Evolutionary conservation across 129 eudicot genomes (phyloP).

Genomic region (Centrapalus pauciflorus): DNA sequence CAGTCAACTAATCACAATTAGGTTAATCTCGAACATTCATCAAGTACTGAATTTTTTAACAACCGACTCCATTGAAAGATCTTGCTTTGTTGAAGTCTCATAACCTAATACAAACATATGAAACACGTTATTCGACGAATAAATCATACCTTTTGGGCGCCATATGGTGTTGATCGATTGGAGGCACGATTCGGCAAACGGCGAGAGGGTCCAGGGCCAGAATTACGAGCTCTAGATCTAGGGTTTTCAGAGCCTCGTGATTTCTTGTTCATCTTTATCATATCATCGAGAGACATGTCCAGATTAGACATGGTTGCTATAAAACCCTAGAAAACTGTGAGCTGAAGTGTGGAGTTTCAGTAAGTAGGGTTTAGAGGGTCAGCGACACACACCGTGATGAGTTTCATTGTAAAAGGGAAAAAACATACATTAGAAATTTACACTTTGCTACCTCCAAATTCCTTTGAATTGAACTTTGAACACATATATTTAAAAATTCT

Average conservation of each 20-base stretch:
- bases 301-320: slow-evolving; percentile 34
- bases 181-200: slow-evolving; percentile 35
- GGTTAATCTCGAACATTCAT: not conserved
- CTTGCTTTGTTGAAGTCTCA: not conserved
- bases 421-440: not conserved
- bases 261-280: slow-evolving; percentile 47
- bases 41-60: not conserved
- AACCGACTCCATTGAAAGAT: not conserved
- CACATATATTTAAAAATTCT: not conserved
- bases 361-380: slow-evolving; percentile 17
- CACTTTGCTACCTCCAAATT: not conserved
- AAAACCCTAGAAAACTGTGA: slow-evolving; percentile 21
- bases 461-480: not conserved
- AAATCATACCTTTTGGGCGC: slow-evolving; percentile 11
- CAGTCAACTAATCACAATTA: not conserved
- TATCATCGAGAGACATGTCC: slow-evolving; percentile 50
- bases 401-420: not conserved
- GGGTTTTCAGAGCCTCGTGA: slow-evolving; percentile 28
- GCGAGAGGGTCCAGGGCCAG: slow-evolving; percentile 47
- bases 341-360: slow-evolving; percentile 8
- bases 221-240: slow-evolving; percentile 33
- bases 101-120: not conserved
- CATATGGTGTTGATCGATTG: slow-evolving; percentile 38
- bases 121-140: not conserved
- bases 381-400: not conserved